Base-by-base conservation (phyloP, 805 yeast genomes). In the Metschnikowia reukaufii region DNA sequence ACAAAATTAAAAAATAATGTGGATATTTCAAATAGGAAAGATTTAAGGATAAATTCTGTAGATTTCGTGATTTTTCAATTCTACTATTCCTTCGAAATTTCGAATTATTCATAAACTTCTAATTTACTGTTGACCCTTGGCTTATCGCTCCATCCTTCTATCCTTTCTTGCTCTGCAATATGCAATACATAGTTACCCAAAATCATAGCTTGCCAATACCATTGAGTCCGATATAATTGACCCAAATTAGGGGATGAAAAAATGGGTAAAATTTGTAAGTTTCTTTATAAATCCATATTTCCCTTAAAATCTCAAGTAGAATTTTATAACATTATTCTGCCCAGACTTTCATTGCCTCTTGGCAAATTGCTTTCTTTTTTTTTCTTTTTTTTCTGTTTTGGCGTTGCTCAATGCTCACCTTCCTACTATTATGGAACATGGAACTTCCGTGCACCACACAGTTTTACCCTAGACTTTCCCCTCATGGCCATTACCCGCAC, bases 401-500 rank as follows among this genome's bases (percentile, higher is more conserved):
- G 29, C 29, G n/a, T n/a, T n/a, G n/a, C n/a, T n/a, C n/a, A n/a
- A n/a, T n/a, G n/a, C n/a, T n/a, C n/a, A n/a, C n/a, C n/a, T n/a
- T n/a, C n/a, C n/a, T n/a, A n/a, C n/a, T n/a, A n/a, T n/a, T 25
- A 15, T 15, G 4, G 7, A 23, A 8, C 19, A 21, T 12, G 30
- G 39, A 13, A n/a, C 10, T 23, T 16, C 23, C 29, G 29, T 25
- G 12, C 29, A 2, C 5, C 29, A 9, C 8, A 2, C 12, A 25
- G 3, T 9, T 25, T 25, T 25, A 25, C 29, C 29, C 29, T 25
- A 9, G n/a, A 18, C 15, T 4, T 15, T 16, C 15, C 27, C 15
- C 41, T n/a, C 41, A 12, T 33, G 9, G 23, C 20, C n/a, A 33
- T 40, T 40, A 40, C 44, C 44, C 44, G 44, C 44, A 31, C 19